These are phyloP conservation scores for Neoarthrinium moseri DNA, from an alignment of 2,329 filamentous ascomycete species.

Conservation along the genomic window DNA sequence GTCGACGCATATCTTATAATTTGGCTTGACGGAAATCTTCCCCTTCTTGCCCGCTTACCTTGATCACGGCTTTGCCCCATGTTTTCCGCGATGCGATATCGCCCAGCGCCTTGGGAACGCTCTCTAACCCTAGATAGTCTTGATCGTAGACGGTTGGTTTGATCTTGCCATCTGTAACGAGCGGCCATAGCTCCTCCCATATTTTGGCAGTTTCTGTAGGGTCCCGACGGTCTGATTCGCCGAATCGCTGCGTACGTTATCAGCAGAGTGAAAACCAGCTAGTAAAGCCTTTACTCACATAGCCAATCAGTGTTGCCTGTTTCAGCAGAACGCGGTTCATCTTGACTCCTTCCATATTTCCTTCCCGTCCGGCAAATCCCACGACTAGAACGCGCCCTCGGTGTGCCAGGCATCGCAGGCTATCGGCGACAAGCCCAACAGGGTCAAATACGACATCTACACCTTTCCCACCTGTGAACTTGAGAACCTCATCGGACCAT, in stretches of 20 bases:
- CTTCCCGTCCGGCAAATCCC: conserved; percentile 52
- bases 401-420: conserved; percentile 52
- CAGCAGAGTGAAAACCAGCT: not conserved
- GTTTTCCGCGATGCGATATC: conserved; percentile 49
- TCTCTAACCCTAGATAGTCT: conserved; percentile 47
- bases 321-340: conserved; percentile 56
- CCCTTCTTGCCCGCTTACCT: conserved; percentile 23
- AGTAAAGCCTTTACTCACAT: conserved; percentile 33
- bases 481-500: conserved; percentile 53
- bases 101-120: conserved; percentile 46
- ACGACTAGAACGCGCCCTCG: conserved; percentile 54
- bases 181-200: conserved; percentile 48
- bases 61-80: conserved; percentile 57
- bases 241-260: conserved; percentile 47
- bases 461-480: conserved; percentile 44
- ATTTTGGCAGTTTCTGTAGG: conserved; percentile 44
- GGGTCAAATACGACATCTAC: conserved; percentile 59
- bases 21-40: not conserved
- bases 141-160: conserved; percentile 49
- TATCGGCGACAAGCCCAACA: conserved; percentile 54
- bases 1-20: no score
- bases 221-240: conserved; percentile 51
- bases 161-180: conserved; percentile 46
- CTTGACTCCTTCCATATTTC: conserved; percentile 49
- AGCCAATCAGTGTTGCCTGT: conserved; percentile 51